Evolutionary conservation across 2,329 filamentous ascomycete genomes (phyloP), one percentile per base, ranked within the genome.

Genomic region (Tolypocladium inflatum): DNA sequence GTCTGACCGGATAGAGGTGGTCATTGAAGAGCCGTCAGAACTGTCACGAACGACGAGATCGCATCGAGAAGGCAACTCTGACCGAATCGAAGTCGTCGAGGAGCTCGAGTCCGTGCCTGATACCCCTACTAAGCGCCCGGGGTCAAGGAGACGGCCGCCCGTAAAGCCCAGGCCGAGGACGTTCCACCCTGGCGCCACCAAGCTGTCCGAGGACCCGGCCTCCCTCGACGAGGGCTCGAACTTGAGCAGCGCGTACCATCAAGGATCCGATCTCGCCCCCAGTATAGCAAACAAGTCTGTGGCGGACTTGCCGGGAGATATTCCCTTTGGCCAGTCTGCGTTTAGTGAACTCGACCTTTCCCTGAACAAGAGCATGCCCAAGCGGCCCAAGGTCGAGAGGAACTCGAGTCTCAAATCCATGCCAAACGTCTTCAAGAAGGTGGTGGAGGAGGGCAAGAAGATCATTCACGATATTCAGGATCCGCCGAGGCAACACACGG

Each of bases 321-420:
- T 87, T 54, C 83, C 84, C 0, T 80, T 86, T 66, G 84, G 84
- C 7, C 81, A 82, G 61, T 87, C 84, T 21, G 84, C 84, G n/a
- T 87, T 87, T 63, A 87, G 82, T 62, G 83, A 83, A 64, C 73
- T 87, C 8, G 83, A 86, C 56, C 68, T 87, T 1, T 78, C 83
- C 1, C 65, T 79, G 1, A 75, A 76, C 23, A 70, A 72, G 35
- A 77, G 74, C 58, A 68, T 66, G 59, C 65, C 68, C 42, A 73
- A 76, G 66, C 70, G 70, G 26, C 70, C 73, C 37, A 81, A 82
- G 64, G 71, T 77, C 9, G 80, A 82, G 52, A 74, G 81, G 48
- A 82, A 77, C 55, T 71, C 78, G 2, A 86, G 82, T 65, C 80
- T 86, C 69, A 83, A 82, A 63, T 77, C 75, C 54, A 77, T 86